These are phyloP conservation scores for Vinca major DNA, from an alignment of 305 asterid species.

Conservation along the genomic window DNA sequence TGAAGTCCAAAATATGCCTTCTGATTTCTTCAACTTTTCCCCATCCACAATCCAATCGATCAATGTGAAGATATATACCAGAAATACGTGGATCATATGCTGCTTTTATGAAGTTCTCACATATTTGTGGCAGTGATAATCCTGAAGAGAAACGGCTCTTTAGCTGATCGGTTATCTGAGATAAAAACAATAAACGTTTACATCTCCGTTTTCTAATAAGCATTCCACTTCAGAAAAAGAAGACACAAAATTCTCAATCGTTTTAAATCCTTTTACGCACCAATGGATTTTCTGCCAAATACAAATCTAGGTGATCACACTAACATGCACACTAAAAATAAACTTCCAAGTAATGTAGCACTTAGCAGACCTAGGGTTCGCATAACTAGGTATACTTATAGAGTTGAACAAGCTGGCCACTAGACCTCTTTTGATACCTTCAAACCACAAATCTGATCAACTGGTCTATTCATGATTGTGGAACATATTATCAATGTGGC, in stretches of 20 bases:
- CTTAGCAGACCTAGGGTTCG: background rate
- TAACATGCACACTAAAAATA: background rate
- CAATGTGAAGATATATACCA: constrained; percentile 88
- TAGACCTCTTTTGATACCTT: background rate
- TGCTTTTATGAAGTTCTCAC: constrained; percentile 83
- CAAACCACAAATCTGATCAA: background rate
- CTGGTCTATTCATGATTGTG: background rate
- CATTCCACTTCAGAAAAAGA: background rate
- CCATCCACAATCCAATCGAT: constrained; percentile 82
- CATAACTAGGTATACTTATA: background rate
- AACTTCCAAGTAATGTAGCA: background rate
- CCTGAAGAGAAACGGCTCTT: constrained; percentile 91
- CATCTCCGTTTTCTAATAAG: constrained; percentile 14
- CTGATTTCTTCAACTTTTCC: constrained; percentile 91
- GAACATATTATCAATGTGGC: background rate
- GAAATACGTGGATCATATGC: constrained; percentile 91
- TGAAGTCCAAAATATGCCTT: constrained; percentile 73
- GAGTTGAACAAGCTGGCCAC: background rate
- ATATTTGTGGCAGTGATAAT: constrained; percentile 80
- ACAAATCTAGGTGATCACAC: background rate
- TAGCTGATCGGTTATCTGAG: constrained; percentile 91
- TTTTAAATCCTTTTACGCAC: constrained; percentile 3
- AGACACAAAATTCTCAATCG: constrained; percentile 9
- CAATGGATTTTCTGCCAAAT: constrained; percentile 1
- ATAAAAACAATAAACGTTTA: constrained; percentile 17